Conservation (phyloP, 163 green algal genomes). For the Prototheca cutis region DNA sequence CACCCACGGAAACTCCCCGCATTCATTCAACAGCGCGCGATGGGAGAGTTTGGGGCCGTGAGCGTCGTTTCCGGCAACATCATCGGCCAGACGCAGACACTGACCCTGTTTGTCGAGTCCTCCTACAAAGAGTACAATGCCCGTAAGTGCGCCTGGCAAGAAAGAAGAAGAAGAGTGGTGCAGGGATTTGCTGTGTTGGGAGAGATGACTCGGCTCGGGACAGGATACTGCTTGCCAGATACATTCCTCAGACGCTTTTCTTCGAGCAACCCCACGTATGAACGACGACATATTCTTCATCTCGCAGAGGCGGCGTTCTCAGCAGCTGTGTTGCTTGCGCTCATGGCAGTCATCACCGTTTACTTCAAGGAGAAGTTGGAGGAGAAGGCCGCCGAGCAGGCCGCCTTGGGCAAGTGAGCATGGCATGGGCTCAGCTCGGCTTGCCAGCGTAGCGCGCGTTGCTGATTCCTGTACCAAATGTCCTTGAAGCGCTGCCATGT, state of each 20-base stretch:
- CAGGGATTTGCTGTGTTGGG: background rate
- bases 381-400: conserved; percentile 36
- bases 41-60: conserved; percentile 86
- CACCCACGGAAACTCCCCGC: no score
- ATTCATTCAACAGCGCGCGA: conserved; percentile 44
- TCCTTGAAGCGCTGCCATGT: no score
- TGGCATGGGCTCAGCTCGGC: background rate
- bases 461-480: no score
- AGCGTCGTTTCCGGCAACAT: conserved; percentile 83
- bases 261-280: no score
- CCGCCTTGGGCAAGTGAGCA: conserved; percentile 25
- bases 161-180: background rate
- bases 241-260: no score
- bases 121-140: conserved; percentile 56
- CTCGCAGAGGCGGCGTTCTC: conserved; percentile 72
- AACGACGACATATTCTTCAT: no score
- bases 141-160: background rate
- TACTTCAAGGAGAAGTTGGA: conserved; percentile 72
- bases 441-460: no score
- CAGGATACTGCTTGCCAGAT: no score
- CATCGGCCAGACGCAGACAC: conserved; percentile 76
- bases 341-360: conserved; percentile 66
- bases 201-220: background rate
- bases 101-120: conserved; percentile 79
- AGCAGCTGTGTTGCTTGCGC: conserved; percentile 64